Base-by-base conservation (phyloP, 345 rosid genomes). In the Arabis hirsuta region DNA sequence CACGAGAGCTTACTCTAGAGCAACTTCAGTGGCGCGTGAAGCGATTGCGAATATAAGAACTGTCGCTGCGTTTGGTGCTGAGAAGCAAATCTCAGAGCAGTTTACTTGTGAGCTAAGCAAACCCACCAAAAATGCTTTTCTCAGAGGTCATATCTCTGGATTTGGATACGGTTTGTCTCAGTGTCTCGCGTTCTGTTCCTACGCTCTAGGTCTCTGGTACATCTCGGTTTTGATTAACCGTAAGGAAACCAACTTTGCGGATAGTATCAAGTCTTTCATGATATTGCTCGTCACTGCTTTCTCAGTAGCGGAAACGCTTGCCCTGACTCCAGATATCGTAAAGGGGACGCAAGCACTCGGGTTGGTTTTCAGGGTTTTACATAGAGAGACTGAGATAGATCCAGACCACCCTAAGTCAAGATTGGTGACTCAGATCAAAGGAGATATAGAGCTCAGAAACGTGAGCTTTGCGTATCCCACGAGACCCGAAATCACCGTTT, bases 131-230 rank as follows among this genome's bases (percentile, higher is more conserved):
- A 86, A 74, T 76, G 84, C 82, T 3, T 74, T 88, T 59, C 38
- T 86, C 19, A 57, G 83, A 71, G 96, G 97, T 39, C 97, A 93
- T 62, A 85, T 90, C 71, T 82, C 98, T 12, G 97, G 98, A 19
- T 68, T 86, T 51, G 90, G 92, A 32, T 93, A 82, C 13, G 97
- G 97, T 3, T 42, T 87, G 4, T 76, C 97, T 5, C 98, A 90
- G 73, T 77, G 81, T 38, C 81, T 86, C 9, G 84, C 85, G 0
- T 78, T 76, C 63, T 79, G 84, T 69, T 86, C 96, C 66, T 93
- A 88, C 47, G 89, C 97, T 2, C 90, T 93, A 7, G 97, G 93
- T 31, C 94, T 93, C 54, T 90, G 98, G 96, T 92, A 92, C 52
- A 82, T 86, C 14, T 92, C 98, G 2, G 79, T 82, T 10, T 81